A percentile compares a stretch with the other conserved stretches of the same genome.
Conservation (phyloP, 768 basidiomycete species). For the Tulasnella sp. region DNA sequence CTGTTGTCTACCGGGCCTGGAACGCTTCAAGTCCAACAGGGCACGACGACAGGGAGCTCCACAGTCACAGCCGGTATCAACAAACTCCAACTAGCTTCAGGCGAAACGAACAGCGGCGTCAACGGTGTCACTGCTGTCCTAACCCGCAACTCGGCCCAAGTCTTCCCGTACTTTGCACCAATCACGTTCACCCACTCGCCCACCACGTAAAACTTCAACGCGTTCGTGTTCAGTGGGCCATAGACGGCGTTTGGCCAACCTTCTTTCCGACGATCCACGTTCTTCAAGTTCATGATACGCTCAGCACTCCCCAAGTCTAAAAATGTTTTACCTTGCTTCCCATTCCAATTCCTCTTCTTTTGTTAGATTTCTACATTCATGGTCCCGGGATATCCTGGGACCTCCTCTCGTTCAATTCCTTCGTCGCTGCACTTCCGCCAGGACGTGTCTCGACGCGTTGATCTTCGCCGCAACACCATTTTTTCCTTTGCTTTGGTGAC, state of each 20-base stretch:
- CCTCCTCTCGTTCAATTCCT: not conserved
- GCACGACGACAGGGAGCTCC: constrained; percentile 43
- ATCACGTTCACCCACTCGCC: constrained; percentile 45
- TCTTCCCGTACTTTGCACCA: constrained; percentile 38
- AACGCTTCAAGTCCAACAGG: constrained; percentile 46
- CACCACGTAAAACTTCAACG: constrained; percentile 61
- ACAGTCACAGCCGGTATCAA: constrained; percentile 49
- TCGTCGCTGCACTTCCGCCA: not conserved
- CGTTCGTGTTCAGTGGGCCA: constrained; percentile 38
- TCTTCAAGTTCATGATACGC: not conserved
- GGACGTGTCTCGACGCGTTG: not conserved
- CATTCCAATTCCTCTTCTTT: not conserved
- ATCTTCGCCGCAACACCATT: not conserved
- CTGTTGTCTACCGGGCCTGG: constrained; percentile 51
- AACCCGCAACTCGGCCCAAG: constrained; percentile 39
- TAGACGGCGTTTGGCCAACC: not conserved
- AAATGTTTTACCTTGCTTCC: not conserved
- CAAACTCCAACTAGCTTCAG: constrained; percentile 54
- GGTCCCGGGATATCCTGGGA: not conserved
- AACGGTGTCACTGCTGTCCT: constrained; percentile 42
- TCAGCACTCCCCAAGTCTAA: not conserved
- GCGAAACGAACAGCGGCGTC: constrained; percentile 37
- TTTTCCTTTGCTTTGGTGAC: not conserved
- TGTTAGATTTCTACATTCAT: not conserved
- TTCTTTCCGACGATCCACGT: not conserved